A percentile compares a stretch with the other conserved stretches of the same genome.
Conservation (phyloP, 768 basidiomycete species). For the Leccinum rimulosum region DNA sequence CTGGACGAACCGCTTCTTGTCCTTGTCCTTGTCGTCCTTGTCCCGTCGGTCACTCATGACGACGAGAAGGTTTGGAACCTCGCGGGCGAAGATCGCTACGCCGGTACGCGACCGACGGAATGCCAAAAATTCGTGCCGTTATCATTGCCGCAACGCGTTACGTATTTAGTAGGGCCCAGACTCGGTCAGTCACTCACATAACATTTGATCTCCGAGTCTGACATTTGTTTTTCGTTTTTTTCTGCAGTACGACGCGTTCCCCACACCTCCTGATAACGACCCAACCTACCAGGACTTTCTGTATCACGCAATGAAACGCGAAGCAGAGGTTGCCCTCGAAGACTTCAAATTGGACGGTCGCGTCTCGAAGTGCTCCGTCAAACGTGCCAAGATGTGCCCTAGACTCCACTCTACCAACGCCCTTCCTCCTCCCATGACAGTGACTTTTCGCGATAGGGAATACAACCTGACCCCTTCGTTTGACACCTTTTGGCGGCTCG, state of each 20-base stretch:
- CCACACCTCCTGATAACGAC: background rate
- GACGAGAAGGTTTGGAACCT: background rate
- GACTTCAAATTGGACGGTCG: background rate
- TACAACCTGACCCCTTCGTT: slow-evolving; percentile 52
- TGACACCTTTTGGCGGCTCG: slow-evolving; percentile 59
- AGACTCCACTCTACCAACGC: slow-evolving; percentile 15
- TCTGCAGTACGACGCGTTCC: background rate
- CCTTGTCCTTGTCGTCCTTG: background rate
- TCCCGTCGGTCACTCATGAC: slow-evolving; percentile 32
- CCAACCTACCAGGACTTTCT: too few species aligned
- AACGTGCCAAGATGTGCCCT: slow-evolving; percentile 25
- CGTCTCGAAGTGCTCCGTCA: slow-evolving; percentile 16
- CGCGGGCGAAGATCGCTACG: background rate
- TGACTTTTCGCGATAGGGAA: slow-evolving; percentile 35
- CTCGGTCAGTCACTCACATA: background rate
- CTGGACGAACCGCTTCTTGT: slow-evolving; percentile 35
- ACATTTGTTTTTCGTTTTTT: background rate
- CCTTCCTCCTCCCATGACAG: slow-evolving; percentile 24
- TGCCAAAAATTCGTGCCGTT: background rate
- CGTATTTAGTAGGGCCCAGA: background rate
- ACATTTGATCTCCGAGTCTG: background rate
- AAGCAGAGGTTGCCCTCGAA: slow-evolving; percentile 4
- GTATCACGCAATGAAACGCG: slow-evolving; percentile 23
- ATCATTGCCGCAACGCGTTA: background rate
- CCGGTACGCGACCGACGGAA: background rate